Conservation (phyloP, 1,139 yeast genomes). For the Pichia sp. region DNA sequence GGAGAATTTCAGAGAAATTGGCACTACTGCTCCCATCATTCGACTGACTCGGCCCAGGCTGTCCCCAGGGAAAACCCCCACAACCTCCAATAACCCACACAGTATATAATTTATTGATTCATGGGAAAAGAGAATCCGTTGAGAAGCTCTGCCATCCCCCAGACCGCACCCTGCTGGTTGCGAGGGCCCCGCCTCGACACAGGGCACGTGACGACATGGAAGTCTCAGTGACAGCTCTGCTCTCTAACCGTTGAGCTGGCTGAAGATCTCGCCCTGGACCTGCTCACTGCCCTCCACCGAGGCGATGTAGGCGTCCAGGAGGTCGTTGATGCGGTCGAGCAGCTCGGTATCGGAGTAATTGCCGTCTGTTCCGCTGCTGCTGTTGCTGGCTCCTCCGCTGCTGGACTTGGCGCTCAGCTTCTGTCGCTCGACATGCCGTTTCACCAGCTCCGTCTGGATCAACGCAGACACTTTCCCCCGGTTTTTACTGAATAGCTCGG, state of each 20-base stretch:
- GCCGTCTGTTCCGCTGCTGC: neutral
- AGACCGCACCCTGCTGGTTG: neutral
- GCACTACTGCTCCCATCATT: neutral
- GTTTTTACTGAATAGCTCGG: constrained; percentile 45
- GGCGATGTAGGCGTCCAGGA: neutral
- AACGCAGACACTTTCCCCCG: constrained; percentile 51
- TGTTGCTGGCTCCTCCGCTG: neutral
- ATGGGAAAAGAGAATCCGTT: neutral
- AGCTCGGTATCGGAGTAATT: neutral
- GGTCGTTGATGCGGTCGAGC: constrained; percentile 4
- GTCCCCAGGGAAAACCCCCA: neutral
- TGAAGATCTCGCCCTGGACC: neutral
- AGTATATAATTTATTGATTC: neutral
- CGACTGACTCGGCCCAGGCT: neutral
- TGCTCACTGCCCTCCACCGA: neutral
- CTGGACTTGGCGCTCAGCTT: neutral
- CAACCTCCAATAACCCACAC: constrained; percentile 1
- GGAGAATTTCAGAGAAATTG: neutral
- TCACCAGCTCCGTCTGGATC: constrained; percentile 32
- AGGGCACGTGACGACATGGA: neutral
- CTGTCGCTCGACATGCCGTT: constrained; percentile 9
- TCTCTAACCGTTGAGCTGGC: neutral
- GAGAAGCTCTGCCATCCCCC: no score
- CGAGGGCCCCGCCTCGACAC: neutral
- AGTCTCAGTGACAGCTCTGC: neutral